phyloP scores from a whole-genome alignment of 176 grass and related monocot genomes.

The Aegilops speltoides region DNA sequence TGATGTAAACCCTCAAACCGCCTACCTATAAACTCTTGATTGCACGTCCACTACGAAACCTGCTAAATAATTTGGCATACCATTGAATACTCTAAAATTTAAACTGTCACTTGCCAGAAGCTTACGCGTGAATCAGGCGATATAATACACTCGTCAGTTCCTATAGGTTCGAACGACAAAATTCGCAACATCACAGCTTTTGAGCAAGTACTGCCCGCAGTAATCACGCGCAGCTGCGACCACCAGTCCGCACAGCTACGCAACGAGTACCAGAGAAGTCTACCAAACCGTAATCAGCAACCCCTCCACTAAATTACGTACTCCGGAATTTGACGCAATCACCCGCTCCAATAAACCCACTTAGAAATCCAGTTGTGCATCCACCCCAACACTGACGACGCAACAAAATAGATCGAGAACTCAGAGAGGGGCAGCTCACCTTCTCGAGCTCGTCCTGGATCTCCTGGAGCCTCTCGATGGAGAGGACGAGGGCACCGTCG shows the following conservation, averaged over 20 bases:
- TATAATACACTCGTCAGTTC: not conserved
- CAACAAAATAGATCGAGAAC: not conserved
- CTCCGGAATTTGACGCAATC: not conserved
- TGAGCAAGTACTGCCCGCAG: not conserved
- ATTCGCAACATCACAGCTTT: not conserved
- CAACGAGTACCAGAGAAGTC: not conserved
- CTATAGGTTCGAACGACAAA: not conserved
- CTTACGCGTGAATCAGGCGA: not conserved
- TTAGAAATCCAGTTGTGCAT: not conserved
- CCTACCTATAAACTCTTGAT: not conserved
- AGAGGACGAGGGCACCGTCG: constrained; percentile 69
- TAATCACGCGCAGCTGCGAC: not conserved
- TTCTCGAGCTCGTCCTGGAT: constrained; percentile 90
- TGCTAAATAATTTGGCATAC: not conserved
- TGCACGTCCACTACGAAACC: not conserved
- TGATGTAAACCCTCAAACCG: not conserved
- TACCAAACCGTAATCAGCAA: not conserved
- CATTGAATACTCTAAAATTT: not conserved
- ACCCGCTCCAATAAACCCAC: not conserved
- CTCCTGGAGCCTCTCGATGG: constrained; percentile 87
- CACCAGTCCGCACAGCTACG: not conserved
- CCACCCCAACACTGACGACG: not conserved
- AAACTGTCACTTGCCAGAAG: not conserved
- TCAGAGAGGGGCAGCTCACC: constrained; percentile 27
- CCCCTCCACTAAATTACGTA: not conserved